These are phyloP conservation scores for Acanthamoeba lenticulata DNA, from an alignment of 208 protist species.

Conservation along the genomic window DNA sequence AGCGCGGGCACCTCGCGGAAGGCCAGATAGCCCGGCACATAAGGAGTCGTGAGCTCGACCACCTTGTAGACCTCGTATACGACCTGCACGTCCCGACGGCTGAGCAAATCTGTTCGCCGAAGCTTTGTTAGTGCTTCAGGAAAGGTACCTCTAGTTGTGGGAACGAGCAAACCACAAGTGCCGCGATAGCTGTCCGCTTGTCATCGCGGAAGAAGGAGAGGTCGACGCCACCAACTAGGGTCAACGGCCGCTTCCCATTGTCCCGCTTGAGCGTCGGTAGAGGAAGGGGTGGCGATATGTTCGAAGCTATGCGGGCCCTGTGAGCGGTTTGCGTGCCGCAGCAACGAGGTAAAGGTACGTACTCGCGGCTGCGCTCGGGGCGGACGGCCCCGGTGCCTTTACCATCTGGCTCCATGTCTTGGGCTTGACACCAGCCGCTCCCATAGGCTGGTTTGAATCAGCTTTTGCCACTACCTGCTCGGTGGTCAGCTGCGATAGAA, in stretches of 20 bases:
- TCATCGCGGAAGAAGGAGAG: constrained; percentile 83
- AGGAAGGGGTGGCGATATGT: too few species aligned
- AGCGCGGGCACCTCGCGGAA: constrained; percentile 92
- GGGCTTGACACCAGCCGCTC: too few species aligned
- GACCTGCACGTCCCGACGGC: constrained; percentile 74
- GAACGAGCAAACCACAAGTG: constrained; percentile 84
- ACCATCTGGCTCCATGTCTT: too few species aligned
- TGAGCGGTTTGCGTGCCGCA: not conserved
- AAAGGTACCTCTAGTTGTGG: constrained; percentile 78
- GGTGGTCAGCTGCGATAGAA: too few species aligned
- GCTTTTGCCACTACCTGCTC: too few species aligned
- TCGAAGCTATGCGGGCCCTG: too few species aligned
- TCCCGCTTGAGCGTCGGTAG: not conserved
- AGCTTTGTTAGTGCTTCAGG: not conserved
- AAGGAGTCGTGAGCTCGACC: constrained; percentile 87
- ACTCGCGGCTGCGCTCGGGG: too few species aligned
- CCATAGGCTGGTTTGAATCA: too few species aligned
- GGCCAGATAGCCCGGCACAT: constrained; percentile 95
- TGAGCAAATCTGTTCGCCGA: not conserved
- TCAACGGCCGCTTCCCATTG: not conserved
- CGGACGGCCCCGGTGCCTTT: too few species aligned
- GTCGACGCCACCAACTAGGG: constrained; percentile 16
- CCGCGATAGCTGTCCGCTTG: constrained; percentile 79
- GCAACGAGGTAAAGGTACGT: not conserved
- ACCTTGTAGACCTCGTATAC: constrained; percentile 80